Evolutionary conservation across 2,329 filamentous ascomycete species (phyloP), one percentile per base, ranked within the genome.

Genomic region (Fonsecaea nubica): DNA sequence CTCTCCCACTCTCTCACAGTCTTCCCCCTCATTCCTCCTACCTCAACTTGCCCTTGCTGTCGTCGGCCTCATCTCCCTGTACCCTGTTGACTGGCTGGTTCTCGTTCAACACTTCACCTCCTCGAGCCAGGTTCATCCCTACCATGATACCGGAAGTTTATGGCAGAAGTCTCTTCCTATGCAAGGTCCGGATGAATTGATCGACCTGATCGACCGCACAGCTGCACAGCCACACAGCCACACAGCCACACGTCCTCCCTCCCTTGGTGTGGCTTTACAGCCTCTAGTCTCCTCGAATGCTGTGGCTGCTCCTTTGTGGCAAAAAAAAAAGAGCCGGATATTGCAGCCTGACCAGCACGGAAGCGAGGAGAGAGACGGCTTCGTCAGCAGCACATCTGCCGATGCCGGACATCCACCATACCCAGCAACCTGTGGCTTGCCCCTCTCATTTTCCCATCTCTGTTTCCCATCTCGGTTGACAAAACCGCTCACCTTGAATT

Each of bases 141-240:
- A 32, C 54, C 60, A 13, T 62, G 33, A 35, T 12, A 30, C 10
- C 58, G 58, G 33, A n/a, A 50, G 18, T 30, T n/a, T 30, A 13
- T 53, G 57, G 55, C 18, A 50, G 38, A 50, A 32, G n/a, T 59
- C 38, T 33, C 48, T 55, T 48, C 52, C 25, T 25, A 35, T 33
- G 48, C n/a, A 53, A 32, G 56, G 25, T 40, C 63, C 48, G 53
- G 63, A 52, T 50, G 30, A 25, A 15, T 9, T 48, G 60, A 63
- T 68, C 63, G 66, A 57, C 40, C 42, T 60, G 64, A 66, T 66
- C 64, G 64, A 60, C 64, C 42, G n/a, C 18, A 50, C 45, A 8
- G 2, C 45, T 10, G 45, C 45, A 50, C 45, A 21, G 45, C 45
- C 45, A 61, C 63, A 50, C 45, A 21, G 45, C 45, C 45, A 61